Evolutionary conservation across 495 filamentous ascomycete species (phyloP).

Genomic region (Pyronema omphalodes): DNA sequence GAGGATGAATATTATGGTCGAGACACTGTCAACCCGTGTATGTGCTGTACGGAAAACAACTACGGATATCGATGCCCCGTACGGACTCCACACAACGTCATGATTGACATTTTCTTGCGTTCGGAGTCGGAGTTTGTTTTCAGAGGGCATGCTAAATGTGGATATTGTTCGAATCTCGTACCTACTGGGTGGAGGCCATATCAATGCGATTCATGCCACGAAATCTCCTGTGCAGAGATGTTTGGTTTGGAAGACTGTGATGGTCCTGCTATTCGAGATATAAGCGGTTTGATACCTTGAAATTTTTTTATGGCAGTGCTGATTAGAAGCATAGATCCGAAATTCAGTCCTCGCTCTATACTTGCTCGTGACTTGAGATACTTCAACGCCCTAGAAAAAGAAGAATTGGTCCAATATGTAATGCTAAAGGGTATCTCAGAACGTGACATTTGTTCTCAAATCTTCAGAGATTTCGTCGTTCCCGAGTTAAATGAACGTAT

Average conservation of each 20-base stretch:
- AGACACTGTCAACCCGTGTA: constrained; percentile 10
- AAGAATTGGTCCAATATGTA: constrained; percentile 1
- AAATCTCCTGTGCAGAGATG: constrained; percentile 6
- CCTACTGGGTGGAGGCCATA: constrained; percentile 13
- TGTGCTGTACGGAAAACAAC: constrained; percentile 5
- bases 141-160: constrained; percentile 10
- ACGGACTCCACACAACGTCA: constrained; percentile 5
- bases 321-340: not conserved
- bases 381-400: not conserved
- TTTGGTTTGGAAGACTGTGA: constrained; percentile 4
- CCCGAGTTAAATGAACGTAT: not conserved
- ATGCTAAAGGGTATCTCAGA: not conserved
- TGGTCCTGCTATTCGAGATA: not conserved
- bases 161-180: constrained; percentile 3
- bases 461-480: constrained; percentile 4
- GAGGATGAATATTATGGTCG: constrained; percentile 9
- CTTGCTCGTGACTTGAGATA: not conserved
- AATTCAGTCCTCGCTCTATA: not conserved
- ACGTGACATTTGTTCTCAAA: not conserved
- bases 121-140: not conserved
- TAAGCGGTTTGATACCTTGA: not conserved
- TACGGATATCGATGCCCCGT: constrained; percentile 10
- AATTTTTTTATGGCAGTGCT: not conserved
- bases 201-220: constrained; percentile 10
- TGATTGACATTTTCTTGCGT: not conserved